phyloP scores from a whole-genome alignment of 2,329 filamentous ascomycete genomes.

The Trematosphaeria pertusa region DNA sequence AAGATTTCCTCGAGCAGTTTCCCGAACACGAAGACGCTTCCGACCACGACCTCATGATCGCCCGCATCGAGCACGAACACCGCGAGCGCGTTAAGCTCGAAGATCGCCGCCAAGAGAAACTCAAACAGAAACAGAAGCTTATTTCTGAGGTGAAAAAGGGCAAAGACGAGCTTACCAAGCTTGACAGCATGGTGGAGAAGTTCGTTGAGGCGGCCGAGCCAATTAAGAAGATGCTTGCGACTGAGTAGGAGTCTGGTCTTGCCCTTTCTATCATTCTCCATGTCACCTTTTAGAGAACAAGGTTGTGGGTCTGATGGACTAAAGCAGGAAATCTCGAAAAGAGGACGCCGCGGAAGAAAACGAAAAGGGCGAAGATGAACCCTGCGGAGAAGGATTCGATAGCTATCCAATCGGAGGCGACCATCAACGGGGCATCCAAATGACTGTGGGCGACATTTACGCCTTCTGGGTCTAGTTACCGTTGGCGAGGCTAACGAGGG shows the following conservation, averaged over 20 bases:
- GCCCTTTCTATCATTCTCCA: background rate
- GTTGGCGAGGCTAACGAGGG: too few relatives aligned
- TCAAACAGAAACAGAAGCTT: conserved; percentile 70
- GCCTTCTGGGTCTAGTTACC: too few relatives aligned
- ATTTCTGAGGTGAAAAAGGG: conserved; percentile 86
- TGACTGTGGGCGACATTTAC: too few relatives aligned
- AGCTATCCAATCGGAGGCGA: too few relatives aligned
- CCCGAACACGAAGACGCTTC: conserved; percentile 76
- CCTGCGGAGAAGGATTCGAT: too few relatives aligned
- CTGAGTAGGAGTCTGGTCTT: conserved; percentile 55
- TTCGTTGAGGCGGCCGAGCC: conserved; percentile 93
- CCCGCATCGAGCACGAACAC: conserved; percentile 89
- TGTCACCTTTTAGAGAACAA: background rate
- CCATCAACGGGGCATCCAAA: too few relatives aligned
- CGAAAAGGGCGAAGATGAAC: too few relatives aligned
- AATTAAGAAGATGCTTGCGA: conserved; percentile 85
- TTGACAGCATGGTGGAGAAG: conserved; percentile 91
- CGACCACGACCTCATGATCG: conserved; percentile 85
- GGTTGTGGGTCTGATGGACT: background rate
- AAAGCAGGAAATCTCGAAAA: too few relatives aligned
- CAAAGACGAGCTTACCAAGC: conserved; percentile 88
- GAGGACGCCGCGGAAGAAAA: too few relatives aligned
- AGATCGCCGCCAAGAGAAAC: conserved; percentile 72
- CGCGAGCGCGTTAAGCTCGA: conserved; percentile 84
- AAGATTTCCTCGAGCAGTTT: conserved; percentile 79